A percentile compares a stretch with the other conserved stretches of the same genome.
These are phyloP conservation scores for Umbelopsis isabellina DNA, from an alignment of 192 early-diverging fungal species.

Conservation along the genomic window DNA sequence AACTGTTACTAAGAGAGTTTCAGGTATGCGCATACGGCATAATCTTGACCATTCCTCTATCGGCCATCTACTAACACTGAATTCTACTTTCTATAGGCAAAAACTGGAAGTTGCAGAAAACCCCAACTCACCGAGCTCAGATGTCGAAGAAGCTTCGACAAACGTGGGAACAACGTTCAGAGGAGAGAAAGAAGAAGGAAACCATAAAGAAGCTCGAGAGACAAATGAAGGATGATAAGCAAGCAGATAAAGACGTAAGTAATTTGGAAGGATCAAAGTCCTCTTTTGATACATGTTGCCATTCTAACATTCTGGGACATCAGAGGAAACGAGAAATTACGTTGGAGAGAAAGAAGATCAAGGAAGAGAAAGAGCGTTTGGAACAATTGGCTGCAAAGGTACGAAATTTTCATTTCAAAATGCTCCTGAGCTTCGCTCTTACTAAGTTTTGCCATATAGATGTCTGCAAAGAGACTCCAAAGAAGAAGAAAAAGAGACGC, in stretches of 20 bases:
- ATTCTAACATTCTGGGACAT: not conserved
- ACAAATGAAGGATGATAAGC: conserved; percentile 54
- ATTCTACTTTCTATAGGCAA: conserved; percentile 28
- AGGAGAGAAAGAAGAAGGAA: conserved; percentile 47
- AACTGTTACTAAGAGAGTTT: conserved; percentile 41
- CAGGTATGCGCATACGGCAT: conserved; percentile 20
- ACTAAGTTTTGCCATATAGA: not conserved
- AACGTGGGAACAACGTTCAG: conserved; percentile 55
- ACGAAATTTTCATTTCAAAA: not conserved
- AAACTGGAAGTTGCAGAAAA: conserved; percentile 44
- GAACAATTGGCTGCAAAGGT: conserved; percentile 49
- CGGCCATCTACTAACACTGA: not conserved
- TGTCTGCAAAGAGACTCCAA: conserved; percentile 30
- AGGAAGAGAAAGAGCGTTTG: conserved; percentile 53
- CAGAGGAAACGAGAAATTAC: conserved; percentile 37
- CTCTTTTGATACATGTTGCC: not conserved
- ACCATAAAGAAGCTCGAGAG: conserved; percentile 54
- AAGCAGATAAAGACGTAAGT: conserved; percentile 56
- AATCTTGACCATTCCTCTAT: not conserved
- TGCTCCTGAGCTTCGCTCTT: not conserved
- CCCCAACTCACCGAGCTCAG: conserved; percentile 36
- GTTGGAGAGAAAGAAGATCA: conserved; percentile 47
- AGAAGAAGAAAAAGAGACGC: conserved; percentile 33
- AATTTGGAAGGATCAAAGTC: not conserved
- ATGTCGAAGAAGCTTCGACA: conserved; percentile 35